Evolutionary conservation across 202 grass and related monocot genomes (phyloP).

Genomic region (Zoysia matrella): DNA sequence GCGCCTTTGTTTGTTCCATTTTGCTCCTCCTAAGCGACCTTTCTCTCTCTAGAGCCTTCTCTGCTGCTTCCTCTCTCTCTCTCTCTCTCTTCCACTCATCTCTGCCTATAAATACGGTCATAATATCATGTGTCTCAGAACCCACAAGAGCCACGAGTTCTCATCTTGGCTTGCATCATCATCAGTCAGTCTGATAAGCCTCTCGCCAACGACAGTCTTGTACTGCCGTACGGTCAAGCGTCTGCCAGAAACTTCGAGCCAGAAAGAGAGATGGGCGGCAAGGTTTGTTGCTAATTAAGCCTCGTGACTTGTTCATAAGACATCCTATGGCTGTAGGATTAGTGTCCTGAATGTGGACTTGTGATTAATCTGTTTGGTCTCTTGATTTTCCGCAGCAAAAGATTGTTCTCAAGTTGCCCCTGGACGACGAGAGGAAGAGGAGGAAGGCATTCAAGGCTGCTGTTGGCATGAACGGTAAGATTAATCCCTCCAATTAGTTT

Average conservation of each 20-base stretch:
- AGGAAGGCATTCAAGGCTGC: conserved; percentile 77
- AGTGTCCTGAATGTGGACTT: not conserved
- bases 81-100: not conserved
- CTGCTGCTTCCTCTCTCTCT: conserved; percentile 5
- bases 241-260: conserved; percentile 1
- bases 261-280: not conserved
- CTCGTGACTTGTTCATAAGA: not conserved
- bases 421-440: conserved; percentile 59
- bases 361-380: conserved; percentile 5
- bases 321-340: not conserved
- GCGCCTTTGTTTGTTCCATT: conserved; percentile 16
- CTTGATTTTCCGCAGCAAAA: conserved; percentile 63
- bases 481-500: not conserved
- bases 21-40: not conserved
- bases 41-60: conserved; percentile 43
- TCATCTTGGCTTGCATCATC: not conserved
- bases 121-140: conserved; percentile 20
- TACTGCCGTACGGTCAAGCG: not conserved
- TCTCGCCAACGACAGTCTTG: conserved; percentile 8
- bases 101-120: conserved; percentile 46
- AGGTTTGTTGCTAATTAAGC: not conserved
- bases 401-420: conserved; percentile 64
- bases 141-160: not conserved
- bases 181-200: not conserved
- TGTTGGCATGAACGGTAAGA: conserved; percentile 58